A percentile compares a stretch with the other conserved stretches of the same genome.
Conservation (phyloP, 768 basidiomycete species). For the Naganishia antarctica region DNA sequence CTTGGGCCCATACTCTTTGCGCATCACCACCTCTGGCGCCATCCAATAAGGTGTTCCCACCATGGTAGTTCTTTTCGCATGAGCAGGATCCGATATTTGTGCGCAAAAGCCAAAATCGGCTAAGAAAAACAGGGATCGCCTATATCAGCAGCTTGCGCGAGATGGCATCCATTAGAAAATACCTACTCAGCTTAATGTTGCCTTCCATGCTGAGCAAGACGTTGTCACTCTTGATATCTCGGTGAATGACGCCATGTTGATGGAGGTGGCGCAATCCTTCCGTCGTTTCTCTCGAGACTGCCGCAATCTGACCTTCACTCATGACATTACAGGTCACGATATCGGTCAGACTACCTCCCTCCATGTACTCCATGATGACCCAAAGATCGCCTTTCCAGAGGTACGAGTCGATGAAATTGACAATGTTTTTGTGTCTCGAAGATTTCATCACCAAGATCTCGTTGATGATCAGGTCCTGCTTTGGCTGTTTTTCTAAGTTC, state of each 20-base stretch:
- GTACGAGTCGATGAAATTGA: slow-evolving; percentile 99
- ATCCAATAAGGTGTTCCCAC: slow-evolving; percentile 98
- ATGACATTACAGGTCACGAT: slow-evolving; percentile 93
- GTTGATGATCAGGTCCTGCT: slow-evolving; percentile 99
- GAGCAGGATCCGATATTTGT: slow-evolving; percentile 48
- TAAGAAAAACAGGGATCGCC: slow-evolving; percentile 22
- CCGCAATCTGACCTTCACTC: slow-evolving; percentile 98
- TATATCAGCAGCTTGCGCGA: slow-evolving; percentile 23
- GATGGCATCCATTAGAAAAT: background rate
- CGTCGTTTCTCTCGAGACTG: slow-evolving; percentile 84
- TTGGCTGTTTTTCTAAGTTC: slow-evolving; percentile 99
- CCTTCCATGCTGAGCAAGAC: slow-evolving; percentile 85
- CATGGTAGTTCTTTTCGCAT: slow-evolving; percentile 86
- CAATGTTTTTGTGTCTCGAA: slow-evolving; percentile 94
- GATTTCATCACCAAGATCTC: slow-evolving; percentile 99
- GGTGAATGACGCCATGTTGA: slow-evolving; percentile 92
- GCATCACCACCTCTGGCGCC: slow-evolving; percentile 97
- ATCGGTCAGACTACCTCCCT: slow-evolving; percentile 89
- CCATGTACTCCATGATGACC: slow-evolving; percentile 99
- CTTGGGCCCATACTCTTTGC: slow-evolving; percentile 93
- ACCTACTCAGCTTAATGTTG: slow-evolving; percentile 96
- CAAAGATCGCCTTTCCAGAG: slow-evolving; percentile 94
- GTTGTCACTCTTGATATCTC: slow-evolving; percentile 99
- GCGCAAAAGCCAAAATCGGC: slow-evolving; percentile 52
- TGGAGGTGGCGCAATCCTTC: slow-evolving; percentile 94